These are phyloP conservation scores for Toxicodendron radicans DNA, from an alignment of 345 rosid species.

Conservation along the genomic window DNA sequence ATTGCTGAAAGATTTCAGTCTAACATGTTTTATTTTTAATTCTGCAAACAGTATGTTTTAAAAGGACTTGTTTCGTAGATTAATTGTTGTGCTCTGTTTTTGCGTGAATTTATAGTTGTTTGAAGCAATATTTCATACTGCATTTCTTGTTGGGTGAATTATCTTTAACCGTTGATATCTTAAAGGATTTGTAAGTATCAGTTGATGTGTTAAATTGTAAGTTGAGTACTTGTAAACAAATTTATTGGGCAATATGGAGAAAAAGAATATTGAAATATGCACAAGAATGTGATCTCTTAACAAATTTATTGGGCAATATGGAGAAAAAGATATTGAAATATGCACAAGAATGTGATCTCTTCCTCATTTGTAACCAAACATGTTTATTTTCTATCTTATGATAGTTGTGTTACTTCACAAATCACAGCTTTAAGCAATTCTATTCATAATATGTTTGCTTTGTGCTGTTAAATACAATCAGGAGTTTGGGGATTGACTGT, in stretches of 20 bases:
- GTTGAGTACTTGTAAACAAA: background rate
- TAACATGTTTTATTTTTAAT: background rate
- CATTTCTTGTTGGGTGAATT: background rate
- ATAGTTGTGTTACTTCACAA: too few species aligned
- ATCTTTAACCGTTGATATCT: background rate
- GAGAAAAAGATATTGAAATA: background rate
- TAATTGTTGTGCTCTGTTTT: background rate
- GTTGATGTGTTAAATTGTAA: background rate
- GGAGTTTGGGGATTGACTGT: constrained; percentile 1
- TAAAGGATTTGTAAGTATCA: background rate
- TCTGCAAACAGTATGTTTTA: background rate
- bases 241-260: background rate
- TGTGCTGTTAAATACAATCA: background rate
- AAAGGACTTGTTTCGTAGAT: background rate
- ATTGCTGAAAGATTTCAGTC: background rate
- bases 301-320: background rate
- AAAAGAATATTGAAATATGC: background rate
- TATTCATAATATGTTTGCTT: background rate
- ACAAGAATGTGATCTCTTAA: background rate
- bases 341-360: background rate
- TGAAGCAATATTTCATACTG: background rate
- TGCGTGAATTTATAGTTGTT: background rate
- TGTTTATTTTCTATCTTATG: background rate
- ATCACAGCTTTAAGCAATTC: too few species aligned
- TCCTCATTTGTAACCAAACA: background rate